phyloP scores from a whole-genome alignment of 129 eudicot genomes.

The Lactuca sativa region DNA sequence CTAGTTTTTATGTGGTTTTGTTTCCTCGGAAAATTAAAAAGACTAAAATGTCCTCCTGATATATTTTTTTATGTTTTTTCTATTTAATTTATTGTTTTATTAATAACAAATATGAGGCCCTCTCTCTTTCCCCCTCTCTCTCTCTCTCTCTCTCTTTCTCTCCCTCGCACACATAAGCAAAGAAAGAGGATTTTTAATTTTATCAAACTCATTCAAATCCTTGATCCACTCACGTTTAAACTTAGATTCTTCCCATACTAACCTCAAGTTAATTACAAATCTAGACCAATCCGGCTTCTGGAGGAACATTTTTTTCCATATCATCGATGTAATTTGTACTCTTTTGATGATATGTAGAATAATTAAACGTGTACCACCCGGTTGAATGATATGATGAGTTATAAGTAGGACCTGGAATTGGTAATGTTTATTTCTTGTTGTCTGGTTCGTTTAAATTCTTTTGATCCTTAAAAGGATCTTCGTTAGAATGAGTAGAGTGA shows the following conservation, averaged over 20 bases:
- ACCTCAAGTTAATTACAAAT: constrained; percentile 68
- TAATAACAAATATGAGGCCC: no score
- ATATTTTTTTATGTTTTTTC: no score
- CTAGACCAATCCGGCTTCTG: constrained; percentile 73
- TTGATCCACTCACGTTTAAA: constrained; percentile 68
- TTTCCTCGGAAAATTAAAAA: no score
- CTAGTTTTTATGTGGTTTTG: no score
- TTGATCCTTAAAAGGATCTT: constrained; percentile 27
- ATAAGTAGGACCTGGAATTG: constrained; percentile 84
- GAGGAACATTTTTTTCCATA: constrained; percentile 62
- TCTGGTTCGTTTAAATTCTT: constrained; percentile 26
- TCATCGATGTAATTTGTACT: constrained; percentile 73
- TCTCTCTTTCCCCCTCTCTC: no score
- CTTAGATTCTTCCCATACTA: constrained; percentile 67
- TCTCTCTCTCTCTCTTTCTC: no score
- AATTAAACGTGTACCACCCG: constrained; percentile 78
- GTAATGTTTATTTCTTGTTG: constrained; percentile 41
- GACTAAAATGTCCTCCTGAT: no score
- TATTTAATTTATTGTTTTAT: no score
- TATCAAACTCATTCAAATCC: constrained; percentile 48
- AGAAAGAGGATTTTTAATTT: constrained; percentile 65
- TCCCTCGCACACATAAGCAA: no score
- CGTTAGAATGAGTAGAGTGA: constrained; percentile 55
- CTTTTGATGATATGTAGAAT: constrained; percentile 38
- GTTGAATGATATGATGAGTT: constrained; percentile 58